Evolutionary conservation across 495 filamentous ascomycete genomes (phyloP).

Genomic region (Xylaria grammica): DNA sequence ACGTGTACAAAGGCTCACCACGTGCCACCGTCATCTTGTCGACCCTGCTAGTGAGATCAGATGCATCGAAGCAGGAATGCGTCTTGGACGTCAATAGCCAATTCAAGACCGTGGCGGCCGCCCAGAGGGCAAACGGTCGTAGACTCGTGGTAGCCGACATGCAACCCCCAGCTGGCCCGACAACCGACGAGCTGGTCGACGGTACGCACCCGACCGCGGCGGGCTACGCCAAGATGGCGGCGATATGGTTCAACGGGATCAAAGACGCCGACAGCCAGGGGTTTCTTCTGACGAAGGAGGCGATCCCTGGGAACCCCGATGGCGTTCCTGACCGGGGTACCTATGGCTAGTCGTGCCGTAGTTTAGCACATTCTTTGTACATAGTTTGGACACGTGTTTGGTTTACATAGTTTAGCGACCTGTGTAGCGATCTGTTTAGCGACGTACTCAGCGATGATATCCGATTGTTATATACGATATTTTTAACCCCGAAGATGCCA

Average conservation of each 20-base stretch:
- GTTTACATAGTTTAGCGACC: neutral
- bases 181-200: slow-evolving; percentile 44
- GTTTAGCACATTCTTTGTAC: neutral
- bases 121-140: slow-evolving; percentile 35
- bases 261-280: slow-evolving; percentile 31
- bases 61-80: slow-evolving; percentile 27
- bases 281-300: slow-evolving; percentile 29
- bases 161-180: slow-evolving; percentile 41
- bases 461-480: no score
- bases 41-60: slow-evolving; percentile 51
- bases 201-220: slow-evolving; percentile 53
- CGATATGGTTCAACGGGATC: slow-evolving; percentile 55
- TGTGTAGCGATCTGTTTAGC: no score
- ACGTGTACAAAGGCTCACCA: slow-evolving; percentile 45
- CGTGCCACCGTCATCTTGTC: slow-evolving; percentile 54
- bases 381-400: neutral
- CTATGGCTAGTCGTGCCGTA: neutral
- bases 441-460: no score
- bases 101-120: slow-evolving; percentile 38
- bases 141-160: slow-evolving; percentile 56
- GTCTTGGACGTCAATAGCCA: slow-evolving; percentile 48
- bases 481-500: no score
- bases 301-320: slow-evolving; percentile 48
- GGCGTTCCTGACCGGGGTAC: slow-evolving; percentile 23
- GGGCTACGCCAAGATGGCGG: slow-evolving; percentile 59